Percentiles rank a stretch among this genome's conserved stretches.
These are phyloP conservation scores for Agrostemma githago DNA, from an alignment of 148 eudicot species.

Conservation along the genomic window DNA sequence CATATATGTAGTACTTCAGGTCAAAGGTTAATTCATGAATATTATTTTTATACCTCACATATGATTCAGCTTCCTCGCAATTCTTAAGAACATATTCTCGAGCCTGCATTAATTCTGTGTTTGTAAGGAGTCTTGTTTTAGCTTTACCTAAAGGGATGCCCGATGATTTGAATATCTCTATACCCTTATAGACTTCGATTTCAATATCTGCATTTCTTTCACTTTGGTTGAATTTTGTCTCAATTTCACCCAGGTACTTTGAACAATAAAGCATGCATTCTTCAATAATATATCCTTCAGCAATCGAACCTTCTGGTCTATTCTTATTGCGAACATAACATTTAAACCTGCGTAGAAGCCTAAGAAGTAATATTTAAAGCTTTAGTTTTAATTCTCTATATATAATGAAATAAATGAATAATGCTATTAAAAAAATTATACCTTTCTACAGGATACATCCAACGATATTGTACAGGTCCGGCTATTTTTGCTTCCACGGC, in stretches of 20 bases:
- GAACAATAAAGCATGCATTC: slow-evolving; percentile 11
- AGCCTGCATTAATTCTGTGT: not conserved
- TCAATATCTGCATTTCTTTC: slow-evolving; percentile 1
- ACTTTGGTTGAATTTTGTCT: slow-evolving; percentile 5
- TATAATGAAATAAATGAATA: no score
- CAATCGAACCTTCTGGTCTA: slow-evolving; percentile 14
- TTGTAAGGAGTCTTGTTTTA: not conserved
- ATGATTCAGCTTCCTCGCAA: no score
- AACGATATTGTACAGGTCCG: not conserved
- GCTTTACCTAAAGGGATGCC: slow-evolving; percentile 5
- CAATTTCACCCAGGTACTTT: slow-evolving; percentile 12
- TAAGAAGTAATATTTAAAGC: no score
- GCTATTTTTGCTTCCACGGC: not conserved
- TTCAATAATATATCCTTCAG: slow-evolving; percentile 14
- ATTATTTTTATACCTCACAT: no score
- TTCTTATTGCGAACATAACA: slow-evolving; percentile 7
- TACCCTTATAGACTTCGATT: not conserved
- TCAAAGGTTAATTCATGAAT: no score
- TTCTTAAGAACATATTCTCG: not conserved
- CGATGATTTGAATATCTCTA: not conserved
- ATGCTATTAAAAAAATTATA: not conserved
- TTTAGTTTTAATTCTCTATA: no score
- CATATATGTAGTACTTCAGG: no score
- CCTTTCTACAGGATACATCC: not conserved
- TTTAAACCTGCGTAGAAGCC: no score